Percentiles rank a stretch among this genome's conserved stretches.
Conservation (phyloP, 2,329 filamentous ascomycete genomes). For the Pestalotiopsis sp. region DNA sequence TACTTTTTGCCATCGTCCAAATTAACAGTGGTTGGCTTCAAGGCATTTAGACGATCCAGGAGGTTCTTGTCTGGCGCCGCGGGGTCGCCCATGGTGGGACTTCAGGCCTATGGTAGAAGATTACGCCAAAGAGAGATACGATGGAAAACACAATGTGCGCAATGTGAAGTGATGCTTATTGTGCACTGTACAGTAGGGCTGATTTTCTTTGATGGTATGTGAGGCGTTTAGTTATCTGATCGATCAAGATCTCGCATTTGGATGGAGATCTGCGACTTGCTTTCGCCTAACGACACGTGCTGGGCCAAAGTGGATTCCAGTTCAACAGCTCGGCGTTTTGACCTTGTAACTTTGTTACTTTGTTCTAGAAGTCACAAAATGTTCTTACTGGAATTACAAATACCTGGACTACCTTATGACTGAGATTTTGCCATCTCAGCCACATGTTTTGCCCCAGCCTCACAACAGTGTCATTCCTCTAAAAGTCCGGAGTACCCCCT, state of each 20-base stretch:
- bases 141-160: neutral
- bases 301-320: neutral
- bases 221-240: neutral
- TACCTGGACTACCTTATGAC: neutral
- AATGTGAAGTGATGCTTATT: neutral
- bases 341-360: neutral
- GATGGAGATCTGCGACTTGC: neutral
- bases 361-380: neutral
- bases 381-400: neutral
- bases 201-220: neutral
- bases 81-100: constrained; percentile 20
- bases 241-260: neutral
- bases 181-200: neutral
- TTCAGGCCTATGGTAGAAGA: neutral
- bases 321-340: neutral
- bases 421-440: neutral
- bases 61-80: constrained; percentile 43
- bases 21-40: constrained; percentile 41
- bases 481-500: no score
- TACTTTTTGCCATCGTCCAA: constrained; percentile 41
- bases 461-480: no score
- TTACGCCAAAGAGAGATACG: neutral
- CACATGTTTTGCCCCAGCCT: neutral
- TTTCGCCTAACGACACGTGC: neutral
- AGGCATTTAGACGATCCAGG: constrained; percentile 54